These are phyloP conservation scores for Leccinum arenicola DNA, from an alignment of 768 basidiomycete genomes.

Conservation along the genomic window DNA sequence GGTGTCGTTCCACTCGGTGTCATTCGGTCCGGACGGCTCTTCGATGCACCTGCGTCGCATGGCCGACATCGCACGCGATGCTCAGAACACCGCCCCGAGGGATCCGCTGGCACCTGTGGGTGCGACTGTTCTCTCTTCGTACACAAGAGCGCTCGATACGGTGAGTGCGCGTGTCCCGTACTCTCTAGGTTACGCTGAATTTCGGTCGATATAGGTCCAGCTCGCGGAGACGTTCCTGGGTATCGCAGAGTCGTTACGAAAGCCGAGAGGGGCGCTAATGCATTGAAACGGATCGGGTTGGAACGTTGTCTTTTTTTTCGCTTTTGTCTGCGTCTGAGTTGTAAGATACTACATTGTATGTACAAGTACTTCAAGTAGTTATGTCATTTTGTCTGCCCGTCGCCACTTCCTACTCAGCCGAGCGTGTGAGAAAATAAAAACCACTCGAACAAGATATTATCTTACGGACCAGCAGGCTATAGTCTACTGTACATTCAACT, in stretches of 20 bases:
- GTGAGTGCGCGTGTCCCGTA: conserved; percentile 24
- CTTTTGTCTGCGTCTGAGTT: neutral
- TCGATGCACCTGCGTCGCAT: conserved; percentile 41
- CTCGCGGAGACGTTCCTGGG: conserved; percentile 58
- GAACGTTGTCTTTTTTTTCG: neutral
- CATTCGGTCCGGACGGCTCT: conserved; percentile 41
- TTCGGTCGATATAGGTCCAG: conserved; percentile 39
- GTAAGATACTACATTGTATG: neutral
- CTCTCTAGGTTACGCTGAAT: no score
- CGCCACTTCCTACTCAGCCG: no score
- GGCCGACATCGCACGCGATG: conserved; percentile 49
- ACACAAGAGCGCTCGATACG: conserved; percentile 48
- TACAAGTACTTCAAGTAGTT: neutral
- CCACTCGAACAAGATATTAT: no score
- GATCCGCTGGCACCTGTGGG: conserved; percentile 36
- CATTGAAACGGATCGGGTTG: conserved; percentile 12
- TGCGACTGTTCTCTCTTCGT: conserved; percentile 42
- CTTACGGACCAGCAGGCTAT: no score
- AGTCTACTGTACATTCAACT: no score
- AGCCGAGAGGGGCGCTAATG: conserved; percentile 51
- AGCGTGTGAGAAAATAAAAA: no score
- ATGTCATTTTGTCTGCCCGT: neutral
- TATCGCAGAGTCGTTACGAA: conserved; percentile 55
- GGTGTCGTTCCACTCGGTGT: conserved; percentile 55
- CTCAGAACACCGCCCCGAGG: conserved; percentile 42